Base-by-base conservation (phyloP, 345 rosid genomes). In the Populus nigra region DNA sequence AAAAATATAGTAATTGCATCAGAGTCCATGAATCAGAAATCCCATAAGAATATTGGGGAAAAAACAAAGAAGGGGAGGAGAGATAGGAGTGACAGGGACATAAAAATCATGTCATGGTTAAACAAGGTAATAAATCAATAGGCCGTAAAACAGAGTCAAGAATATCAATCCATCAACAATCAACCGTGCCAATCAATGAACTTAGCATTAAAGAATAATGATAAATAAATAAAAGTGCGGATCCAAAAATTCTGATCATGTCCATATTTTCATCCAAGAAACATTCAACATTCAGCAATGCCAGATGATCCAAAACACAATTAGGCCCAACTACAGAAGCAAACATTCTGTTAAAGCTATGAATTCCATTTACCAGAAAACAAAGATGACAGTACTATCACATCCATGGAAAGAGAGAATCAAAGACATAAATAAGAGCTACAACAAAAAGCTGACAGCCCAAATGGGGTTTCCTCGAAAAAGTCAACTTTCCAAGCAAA, bases 401-500 rank as follows among this genome's bases (percentile, higher is more conserved):
- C 16, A 35, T 38, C 41, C n/a, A 66, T 66, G 43, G 20, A 68
- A 68, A 38, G 39, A 22, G 31, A 68, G 75, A 49, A 69, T 69
- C 49, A 59, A 36, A 43, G 69, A 10, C 71, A 71, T 71, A 47
- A 33, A 75, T 53, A 82, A 38, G 59, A 12, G 63, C 38, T 67
- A 29, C 18, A 43, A 43, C 33, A 29, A 35, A 71, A 20, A 74
- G 53, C 65, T 55, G 76, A 71, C 76, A 71, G 25, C 65, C 82
- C 73, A 47, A 65, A 43, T 62, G 84, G 73, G 67, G 72, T 29
- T 69, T 79, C 73, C 78, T 79, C 75, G 41, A 76, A 50, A 75
- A 81, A 84, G 85, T 84, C 87, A 84, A 84, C 76, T 59, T 45
- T 31, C 13, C 2, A 66, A 43, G 47, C 20, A 33, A 62, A 18